Conservation (phyloP, 2,329 filamentous ascomycete genomes). For the Exophiala oligosperma region DNA sequence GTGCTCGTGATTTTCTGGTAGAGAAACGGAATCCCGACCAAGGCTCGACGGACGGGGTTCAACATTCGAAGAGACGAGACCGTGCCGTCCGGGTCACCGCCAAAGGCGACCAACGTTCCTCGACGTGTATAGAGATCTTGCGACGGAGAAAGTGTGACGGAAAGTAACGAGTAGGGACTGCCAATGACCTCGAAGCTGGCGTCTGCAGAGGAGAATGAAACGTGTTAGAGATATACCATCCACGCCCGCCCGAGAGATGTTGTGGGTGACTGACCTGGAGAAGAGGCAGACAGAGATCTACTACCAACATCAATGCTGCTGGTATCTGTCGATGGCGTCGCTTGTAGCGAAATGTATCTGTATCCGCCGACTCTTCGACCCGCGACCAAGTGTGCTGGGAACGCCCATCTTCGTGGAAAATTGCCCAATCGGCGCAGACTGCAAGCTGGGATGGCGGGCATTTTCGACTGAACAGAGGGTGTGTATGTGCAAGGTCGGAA, state of each 20-base stretch:
- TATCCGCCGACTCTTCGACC: slow-evolving; percentile 30
- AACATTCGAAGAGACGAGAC: slow-evolving; percentile 87
- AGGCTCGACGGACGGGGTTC: slow-evolving; percentile 75
- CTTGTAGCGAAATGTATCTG: slow-evolving; percentile 46
- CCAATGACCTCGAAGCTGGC: slow-evolving; percentile 93
- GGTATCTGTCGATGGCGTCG: slow-evolving; percentile 41
- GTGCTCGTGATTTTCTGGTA: slow-evolving; percentile 71
- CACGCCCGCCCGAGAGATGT: not conserved
- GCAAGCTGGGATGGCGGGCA: slow-evolving; percentile 26
- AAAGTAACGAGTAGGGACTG: slow-evolving; percentile 88
- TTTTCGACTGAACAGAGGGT: slow-evolving; percentile 4
- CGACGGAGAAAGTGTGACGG: slow-evolving; percentile 87
- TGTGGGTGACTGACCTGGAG: slow-evolving; percentile 38
- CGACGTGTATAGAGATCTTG: slow-evolving; percentile 90
- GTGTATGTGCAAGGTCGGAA: not conserved
- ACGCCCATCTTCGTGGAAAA: slow-evolving; percentile 25
- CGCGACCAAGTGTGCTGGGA: slow-evolving; percentile 27
- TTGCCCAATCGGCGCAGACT: slow-evolving; percentile 20
- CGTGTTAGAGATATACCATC: not conserved
- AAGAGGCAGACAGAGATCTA: slow-evolving; percentile 42
- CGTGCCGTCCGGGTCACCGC: slow-evolving; percentile 78
- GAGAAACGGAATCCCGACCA: slow-evolving; percentile 87
- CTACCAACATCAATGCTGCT: slow-evolving; percentile 36
- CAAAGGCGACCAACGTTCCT: slow-evolving; percentile 72
- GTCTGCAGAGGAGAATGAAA: slow-evolving; percentile 56